Base-by-base conservation (phyloP, 192 early-diverging fungal genomes). In the Coemansia sp. region DNA sequence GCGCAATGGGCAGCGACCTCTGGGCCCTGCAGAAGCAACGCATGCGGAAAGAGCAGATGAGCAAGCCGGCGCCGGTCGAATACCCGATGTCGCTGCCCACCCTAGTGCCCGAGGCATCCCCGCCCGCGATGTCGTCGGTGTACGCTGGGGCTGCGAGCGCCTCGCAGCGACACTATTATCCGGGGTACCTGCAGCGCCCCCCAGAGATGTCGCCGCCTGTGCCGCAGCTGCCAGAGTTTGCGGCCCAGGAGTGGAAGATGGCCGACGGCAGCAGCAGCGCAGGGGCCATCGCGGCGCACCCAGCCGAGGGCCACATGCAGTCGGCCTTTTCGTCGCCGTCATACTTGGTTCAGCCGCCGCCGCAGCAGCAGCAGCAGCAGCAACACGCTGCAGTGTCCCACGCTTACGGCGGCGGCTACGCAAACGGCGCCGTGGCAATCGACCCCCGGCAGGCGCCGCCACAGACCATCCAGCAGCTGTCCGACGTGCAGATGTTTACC, bases 1-100 rank as follows among this genome's bases (percentile, higher is more conserved):
- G 63, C 13, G 58, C 54, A 9, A 73, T 73, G 70, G 64, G 58
- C 17, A 66, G 58, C 50, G 61, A 73, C 58, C 59, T 51, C 53
- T 61, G 61, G 70, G 57, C 63, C 1, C 50, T 66, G 4, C 61
- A 66, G 49, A 64, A 58, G 50, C 70, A 73, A 50, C 63, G 57
- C n/a, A 55, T 71, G 56, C 68, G 63, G 15, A 55, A 38, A 36
- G 69, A 60, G 42, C 56, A 60, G 29, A 22, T 50, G 57, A 46
- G 46, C 23, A 33, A 54, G 20, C 54, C 50, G 30, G 11, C 23
- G 33, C 39, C 45, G 9, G 38, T n/a, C n/a, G n/a, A n/a, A n/a
- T n/a, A n/a, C n/a, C n/a, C n/a, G n/a, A n/a, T n/a, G n/a, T n/a
- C n/a, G n/a, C n/a, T n/a, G n/a, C n/a, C n/a, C n/a, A n/a, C n/a